Evolutionary conservation across 768 basidiomycete genomes (phyloP).

Genomic region (Dentipellis sp.): DNA sequence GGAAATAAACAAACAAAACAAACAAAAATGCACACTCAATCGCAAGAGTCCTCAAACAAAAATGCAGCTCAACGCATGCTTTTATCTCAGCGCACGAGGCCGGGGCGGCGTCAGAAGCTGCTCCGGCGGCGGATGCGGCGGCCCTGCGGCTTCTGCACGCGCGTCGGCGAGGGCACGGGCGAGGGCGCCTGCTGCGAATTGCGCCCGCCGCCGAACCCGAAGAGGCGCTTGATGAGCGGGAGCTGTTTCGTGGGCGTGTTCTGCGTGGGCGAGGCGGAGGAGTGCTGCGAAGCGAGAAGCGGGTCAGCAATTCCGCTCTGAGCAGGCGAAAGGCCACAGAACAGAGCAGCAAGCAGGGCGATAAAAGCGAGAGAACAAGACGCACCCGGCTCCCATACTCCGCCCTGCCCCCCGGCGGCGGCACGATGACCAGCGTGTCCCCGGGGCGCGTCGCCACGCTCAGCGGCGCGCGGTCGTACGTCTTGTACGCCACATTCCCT

Average conservation of each 20-base stretch:
- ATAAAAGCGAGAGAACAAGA: not conserved
- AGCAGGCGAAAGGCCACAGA: not conserved
- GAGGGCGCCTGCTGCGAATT: not conserved
- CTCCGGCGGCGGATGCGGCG: not conserved
- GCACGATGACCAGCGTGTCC: constrained; percentile 8
- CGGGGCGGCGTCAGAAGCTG: not conserved
- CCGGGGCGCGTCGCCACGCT: constrained; percentile 4
- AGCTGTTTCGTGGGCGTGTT: constrained; percentile 4
- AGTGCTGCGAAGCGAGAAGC: not conserved
- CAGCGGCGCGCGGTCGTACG: constrained; percentile 1
- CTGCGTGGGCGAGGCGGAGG: not conserved
- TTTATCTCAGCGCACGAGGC: not conserved
- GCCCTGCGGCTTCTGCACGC: not conserved
- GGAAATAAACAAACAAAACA: too few relatives aligned
- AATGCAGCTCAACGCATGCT: too few relatives aligned
- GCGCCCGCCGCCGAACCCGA: constrained; percentile 5
- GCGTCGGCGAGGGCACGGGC: not conserved
- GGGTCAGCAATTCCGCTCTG: not conserved
- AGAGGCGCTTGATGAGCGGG: constrained; percentile 12
- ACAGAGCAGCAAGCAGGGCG: not conserved
- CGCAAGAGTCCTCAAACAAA: too few relatives aligned
- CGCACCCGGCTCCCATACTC: constrained; percentile 4
- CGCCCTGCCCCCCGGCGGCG: not conserved
- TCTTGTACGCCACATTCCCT: constrained; percentile 6
- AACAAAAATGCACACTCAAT: too few relatives aligned